Conservation (phyloP, 352 stramenopile genomes). For the Aphanomyces astaci region DNA sequence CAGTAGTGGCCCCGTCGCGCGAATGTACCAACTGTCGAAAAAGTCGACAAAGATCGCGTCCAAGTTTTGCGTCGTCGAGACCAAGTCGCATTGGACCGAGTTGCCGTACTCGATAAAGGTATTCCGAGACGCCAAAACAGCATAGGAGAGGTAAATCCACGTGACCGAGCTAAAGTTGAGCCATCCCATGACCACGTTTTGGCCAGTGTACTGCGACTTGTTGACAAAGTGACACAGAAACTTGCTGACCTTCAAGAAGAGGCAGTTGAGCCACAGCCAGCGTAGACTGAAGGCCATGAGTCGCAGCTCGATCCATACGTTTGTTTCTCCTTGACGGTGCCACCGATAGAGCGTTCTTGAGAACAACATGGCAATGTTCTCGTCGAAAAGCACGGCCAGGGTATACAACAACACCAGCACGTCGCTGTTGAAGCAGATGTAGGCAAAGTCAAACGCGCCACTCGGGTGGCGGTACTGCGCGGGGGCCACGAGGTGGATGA, state of each 20-base stretch:
- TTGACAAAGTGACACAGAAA: not conserved
- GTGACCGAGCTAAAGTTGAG: slow-evolving; percentile 6
- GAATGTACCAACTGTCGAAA: slow-evolving; percentile 19
- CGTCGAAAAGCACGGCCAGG: slow-evolving; percentile 1
- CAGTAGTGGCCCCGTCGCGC: not conserved
- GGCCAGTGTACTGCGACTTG: not conserved
- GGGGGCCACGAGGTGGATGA: not conserved
- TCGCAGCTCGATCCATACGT: not conserved
- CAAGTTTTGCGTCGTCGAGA: not conserved
- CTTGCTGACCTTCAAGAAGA: slow-evolving; percentile 10
- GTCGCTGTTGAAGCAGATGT: slow-evolving; percentile 22
- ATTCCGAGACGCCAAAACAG: not conserved
- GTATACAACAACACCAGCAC: slow-evolving; percentile 19
- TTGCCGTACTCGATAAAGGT: slow-evolving; percentile 20
- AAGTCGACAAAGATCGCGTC: slow-evolving; percentile 1
- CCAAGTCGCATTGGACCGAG: not conserved
- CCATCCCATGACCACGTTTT: slow-evolving; percentile 15
- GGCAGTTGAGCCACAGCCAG: slow-evolving; percentile 14
- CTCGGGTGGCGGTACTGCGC: not conserved
- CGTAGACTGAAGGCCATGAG: not conserved
- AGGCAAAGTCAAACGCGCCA: not conserved
- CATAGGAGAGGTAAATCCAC: not conserved
- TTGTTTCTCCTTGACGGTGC: not conserved
- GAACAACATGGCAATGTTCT: not conserved
- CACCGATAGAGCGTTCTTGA: not conserved